Evolutionary conservation across 2,329 filamentous ascomycete species (phyloP), one percentile per base, ranked within the genome.

Genomic region (Penicillium verrucosum): DNA sequence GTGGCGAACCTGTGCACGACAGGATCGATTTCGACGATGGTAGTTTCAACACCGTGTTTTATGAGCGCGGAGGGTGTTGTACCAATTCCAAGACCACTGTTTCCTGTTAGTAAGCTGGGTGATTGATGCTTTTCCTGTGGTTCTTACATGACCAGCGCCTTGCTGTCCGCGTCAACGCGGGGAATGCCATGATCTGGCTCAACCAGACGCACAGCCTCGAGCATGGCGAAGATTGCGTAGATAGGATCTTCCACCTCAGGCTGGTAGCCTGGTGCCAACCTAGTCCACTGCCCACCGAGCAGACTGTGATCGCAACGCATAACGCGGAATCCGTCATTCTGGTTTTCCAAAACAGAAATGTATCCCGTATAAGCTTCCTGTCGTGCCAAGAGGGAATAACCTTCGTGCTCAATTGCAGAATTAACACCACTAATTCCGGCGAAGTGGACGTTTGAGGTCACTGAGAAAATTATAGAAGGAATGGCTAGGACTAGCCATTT

Each of bases 301-400:
- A 99, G 81, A 68, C 92, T 96, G 73, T 99, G 94, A 68, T 97
- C 94, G 72, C 92, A 97, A 58, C 94, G 85, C 81, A 99, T 84
- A 16, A 92, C 85, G 1, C 92, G 84, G 74, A 90, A 97, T 1
- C 86, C 83, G 38, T 85, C 80, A 5, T 86, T 75, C 8, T 81
- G 70, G 70, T 86, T 94, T 63, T 99, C 90, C 27, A 97, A 72
- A 1, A 99, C 90, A 0, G 93, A 96, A 42, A 99, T 81, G 69
- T 99, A 97, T 7, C 94, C 94, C 0, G 94, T 97, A 47, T 89
- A 75, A 0, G 92, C 96, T 73, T 97, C 94, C 62, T 84, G 82
- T 11, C 94, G 86, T 46, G 92, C 92, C 43, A 97, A 72, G 1
- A 97, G 76, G 1, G 84, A 82, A 82, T 88, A 97, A 16, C 88